A percentile compares a stretch with the other conserved stretches of the same genome.
Conservation (phyloP, 1,284 basidiomycete species). For the Papiliotrema terrestris region DNA sequence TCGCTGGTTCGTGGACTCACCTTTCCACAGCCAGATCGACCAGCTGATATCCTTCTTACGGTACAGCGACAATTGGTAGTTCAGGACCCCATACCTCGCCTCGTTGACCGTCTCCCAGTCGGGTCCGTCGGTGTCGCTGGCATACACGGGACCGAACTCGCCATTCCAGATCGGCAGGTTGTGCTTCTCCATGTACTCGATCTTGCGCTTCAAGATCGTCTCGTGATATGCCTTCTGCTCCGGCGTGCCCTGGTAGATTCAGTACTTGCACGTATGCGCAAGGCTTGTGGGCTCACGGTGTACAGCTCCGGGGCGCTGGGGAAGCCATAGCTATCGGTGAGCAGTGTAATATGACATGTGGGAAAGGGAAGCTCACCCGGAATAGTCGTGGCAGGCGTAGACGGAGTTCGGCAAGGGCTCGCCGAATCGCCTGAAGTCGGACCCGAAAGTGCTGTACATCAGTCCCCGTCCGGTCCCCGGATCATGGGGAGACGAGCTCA, state of each 20-base stretch:
- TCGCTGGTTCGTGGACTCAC: constrained; percentile 7
- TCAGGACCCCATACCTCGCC: constrained; percentile 60
- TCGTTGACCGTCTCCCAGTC: constrained; percentile 62
- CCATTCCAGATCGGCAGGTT: constrained; percentile 45
- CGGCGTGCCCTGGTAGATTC: constrained; percentile 29
- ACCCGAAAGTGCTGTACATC: constrained; percentile 62
- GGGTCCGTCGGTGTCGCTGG: constrained; percentile 28
- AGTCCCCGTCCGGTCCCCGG: neutral
- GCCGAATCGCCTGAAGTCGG: constrained; percentile 66
- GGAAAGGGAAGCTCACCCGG: constrained; percentile 22
- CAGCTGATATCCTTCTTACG: constrained; percentile 56
- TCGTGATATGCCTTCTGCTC: constrained; percentile 55
- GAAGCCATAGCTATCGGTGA: constrained; percentile 55
- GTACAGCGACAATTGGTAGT: constrained; percentile 69
- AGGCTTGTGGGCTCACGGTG: constrained; percentile 11
- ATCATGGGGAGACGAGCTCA: neutral
- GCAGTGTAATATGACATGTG: neutral
- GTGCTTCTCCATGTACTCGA: constrained; percentile 27
- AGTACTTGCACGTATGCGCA: neutral
- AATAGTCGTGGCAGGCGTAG: constrained; percentile 74
- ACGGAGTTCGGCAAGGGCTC: constrained; percentile 56
- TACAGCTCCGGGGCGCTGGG: constrained; percentile 58
- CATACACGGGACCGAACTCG: constrained; percentile 57
- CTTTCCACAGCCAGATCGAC: constrained; percentile 80
- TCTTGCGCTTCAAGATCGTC: constrained; percentile 59